phyloP scores from a whole-genome alignment of 192 early-diverging fungal species.

The Coemansia sp. region DNA sequence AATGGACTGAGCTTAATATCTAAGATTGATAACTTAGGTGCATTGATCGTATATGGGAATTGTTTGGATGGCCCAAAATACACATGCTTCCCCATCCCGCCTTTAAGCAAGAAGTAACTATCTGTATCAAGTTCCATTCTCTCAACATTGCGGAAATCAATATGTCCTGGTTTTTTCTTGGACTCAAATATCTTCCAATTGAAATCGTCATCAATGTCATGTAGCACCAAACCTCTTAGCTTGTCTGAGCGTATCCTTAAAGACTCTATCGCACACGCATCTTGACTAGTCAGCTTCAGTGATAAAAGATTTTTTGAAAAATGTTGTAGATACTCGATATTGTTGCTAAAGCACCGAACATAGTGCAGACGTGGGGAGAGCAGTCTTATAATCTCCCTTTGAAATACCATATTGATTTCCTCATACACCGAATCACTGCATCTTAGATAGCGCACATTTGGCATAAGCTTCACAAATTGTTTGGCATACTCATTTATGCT shows the following conservation, averaged over 20 bases:
- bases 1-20: background rate
- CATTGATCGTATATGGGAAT: background rate
- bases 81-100: too few relatives aligned
- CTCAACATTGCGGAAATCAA: background rate
- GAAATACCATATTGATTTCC: background rate
- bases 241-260: background rate
- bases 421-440: background rate
- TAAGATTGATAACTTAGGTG: background rate
- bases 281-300: background rate
- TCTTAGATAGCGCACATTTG: background rate
- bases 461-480: background rate
- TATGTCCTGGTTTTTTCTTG: background rate
- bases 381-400: background rate
- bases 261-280: too few relatives aligned
- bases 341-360: background rate
- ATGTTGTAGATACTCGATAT: background rate
- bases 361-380: background rate
- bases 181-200: slow-evolving; percentile 2
- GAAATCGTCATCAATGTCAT: background rate
- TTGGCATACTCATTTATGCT: background rate
- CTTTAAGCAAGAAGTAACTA: background rate
- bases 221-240: background rate
- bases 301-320: background rate
- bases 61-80: background rate
- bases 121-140: background rate